A percentile compares a stretch with the other conserved stretches of the same genome.
Evolutionary conservation across 2,329 filamentous ascomycete genomes (phyloP).

Genomic region (Venturia nashicola): DNA sequence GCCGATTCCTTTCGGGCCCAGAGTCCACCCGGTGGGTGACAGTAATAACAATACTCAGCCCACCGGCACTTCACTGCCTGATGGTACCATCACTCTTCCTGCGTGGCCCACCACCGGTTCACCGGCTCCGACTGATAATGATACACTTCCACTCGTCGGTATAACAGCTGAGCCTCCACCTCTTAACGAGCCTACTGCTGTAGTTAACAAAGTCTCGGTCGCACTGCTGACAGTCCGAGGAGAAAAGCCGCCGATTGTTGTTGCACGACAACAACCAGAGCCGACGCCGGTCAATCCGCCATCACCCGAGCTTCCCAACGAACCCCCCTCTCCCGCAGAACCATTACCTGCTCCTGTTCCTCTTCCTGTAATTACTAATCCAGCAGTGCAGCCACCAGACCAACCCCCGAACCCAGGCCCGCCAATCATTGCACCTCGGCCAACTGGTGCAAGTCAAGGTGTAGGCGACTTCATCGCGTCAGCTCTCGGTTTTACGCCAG

Average conservation of each 20-base stretch:
- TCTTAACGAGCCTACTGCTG: neutral
- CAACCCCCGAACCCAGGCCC: neutral
- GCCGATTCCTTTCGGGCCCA: neutral
- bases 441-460: neutral
- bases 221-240: neutral
- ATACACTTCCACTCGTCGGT: too few relatives aligned
- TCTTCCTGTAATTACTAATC: neutral
- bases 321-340: neutral
- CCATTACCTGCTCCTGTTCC: neutral
- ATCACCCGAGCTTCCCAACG: neutral
- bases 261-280: too few relatives aligned
- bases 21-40: too few relatives aligned
- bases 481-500: neutral
- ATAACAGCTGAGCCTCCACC: too few relatives aligned
- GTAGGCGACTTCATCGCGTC: neutral
- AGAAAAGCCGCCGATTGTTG: neutral
- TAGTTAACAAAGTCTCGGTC: neutral
- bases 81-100: too few relatives aligned
- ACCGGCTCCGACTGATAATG: too few relatives aligned
- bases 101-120: too few relatives aligned
- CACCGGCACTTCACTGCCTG: too few relatives aligned
- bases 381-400: neutral
- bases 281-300: neutral
- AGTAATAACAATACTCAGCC: too few relatives aligned
- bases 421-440: neutral